Conservation (phyloP, 1,139 yeast genomes). For the Yamadazyma triangularis region DNA sequence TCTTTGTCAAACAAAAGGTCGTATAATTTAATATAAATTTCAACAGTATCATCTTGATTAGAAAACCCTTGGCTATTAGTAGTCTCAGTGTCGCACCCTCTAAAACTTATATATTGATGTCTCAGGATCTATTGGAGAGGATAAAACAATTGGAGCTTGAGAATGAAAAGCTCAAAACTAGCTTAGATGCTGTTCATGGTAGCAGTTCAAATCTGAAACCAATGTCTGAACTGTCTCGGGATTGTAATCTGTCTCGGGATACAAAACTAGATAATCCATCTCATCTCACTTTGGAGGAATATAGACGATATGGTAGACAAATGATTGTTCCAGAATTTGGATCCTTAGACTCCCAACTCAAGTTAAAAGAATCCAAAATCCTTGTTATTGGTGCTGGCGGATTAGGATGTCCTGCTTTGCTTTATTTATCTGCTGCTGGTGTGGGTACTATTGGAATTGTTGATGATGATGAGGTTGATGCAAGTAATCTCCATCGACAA, state of each 20-base stretch:
- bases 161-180: constrained; percentile 2
- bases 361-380: constrained; percentile 52
- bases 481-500: constrained; percentile 86
- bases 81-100: no score
- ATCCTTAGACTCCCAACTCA: constrained; percentile 48
- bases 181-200: background rate
- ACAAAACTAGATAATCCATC: no score
- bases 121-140: constrained; percentile 18
- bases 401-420: constrained; percentile 85
- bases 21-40: constrained; percentile 10
- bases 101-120: no score
- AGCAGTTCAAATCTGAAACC: no score
- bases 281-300: constrained; percentile 58
- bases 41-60: constrained; percentile 1
- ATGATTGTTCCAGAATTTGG: constrained; percentile 86
- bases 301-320: constrained; percentile 84
- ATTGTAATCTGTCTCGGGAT: no score
- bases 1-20: constrained; percentile 50
- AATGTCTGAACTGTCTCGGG: no score
- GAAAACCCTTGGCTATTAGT: no score
- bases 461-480: constrained; percentile 82
- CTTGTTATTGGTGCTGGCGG: constrained; percentile 97
- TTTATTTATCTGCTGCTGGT: constrained; percentile 86
- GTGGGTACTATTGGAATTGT: constrained; percentile 81
- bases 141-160: constrained; percentile 15